phyloP scores from a whole-genome alignment of 2,329 filamentous ascomycete genomes.

The Pseudophaeomoniella oleicola region DNA sequence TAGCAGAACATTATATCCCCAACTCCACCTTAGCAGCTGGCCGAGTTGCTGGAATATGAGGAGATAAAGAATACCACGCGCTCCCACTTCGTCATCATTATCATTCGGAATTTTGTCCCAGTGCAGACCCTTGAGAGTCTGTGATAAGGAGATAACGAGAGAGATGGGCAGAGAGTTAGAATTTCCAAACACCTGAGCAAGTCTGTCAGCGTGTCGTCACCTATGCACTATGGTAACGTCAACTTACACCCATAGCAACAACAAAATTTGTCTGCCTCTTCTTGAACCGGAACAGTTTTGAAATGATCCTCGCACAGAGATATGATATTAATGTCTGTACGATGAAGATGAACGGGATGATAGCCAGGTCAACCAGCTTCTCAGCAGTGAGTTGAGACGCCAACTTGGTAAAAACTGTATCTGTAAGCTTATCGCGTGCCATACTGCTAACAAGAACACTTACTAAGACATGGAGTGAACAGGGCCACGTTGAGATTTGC shows the following conservation, averaged over 20 bases:
- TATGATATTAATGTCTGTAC: slow-evolving; percentile 83
- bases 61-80: slow-evolving; percentile 85
- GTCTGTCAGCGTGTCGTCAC: slow-evolving; percentile 12
- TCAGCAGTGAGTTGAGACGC: slow-evolving; percentile 86
- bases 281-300: slow-evolving; percentile 64
- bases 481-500: slow-evolving; percentile 92
- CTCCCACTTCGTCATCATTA: slow-evolving; percentile 87
- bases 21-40: slow-evolving; percentile 90
- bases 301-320: slow-evolving; percentile 54
- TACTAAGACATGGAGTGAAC: slow-evolving; percentile 94
- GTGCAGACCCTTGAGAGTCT: slow-evolving; percentile 81
- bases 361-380: slow-evolving; percentile 75
- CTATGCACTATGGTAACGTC: slow-evolving; percentile 5
- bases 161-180: slow-evolving; percentile 97
- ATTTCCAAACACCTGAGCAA: slow-evolving; percentile 79
- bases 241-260: slow-evolving; percentile 71
- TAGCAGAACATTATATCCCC: slow-evolving; percentile 92
- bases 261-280: slow-evolving; percentile 87
- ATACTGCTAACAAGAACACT: slow-evolving; percentile 16
- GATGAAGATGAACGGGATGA: slow-evolving; percentile 90
- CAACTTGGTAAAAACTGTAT: slow-evolving; percentile 82
- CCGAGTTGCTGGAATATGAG: slow-evolving; percentile 96
- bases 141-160: slow-evolving; percentile 80
- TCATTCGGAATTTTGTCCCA: slow-evolving; percentile 87
- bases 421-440: slow-evolving; percentile 4